Evolutionary conservation across 225 moss, liverwort and hornwort species (phyloP), one percentile per base, ranked within the genome.

Genomic region (Polytrichum commune): DNA sequence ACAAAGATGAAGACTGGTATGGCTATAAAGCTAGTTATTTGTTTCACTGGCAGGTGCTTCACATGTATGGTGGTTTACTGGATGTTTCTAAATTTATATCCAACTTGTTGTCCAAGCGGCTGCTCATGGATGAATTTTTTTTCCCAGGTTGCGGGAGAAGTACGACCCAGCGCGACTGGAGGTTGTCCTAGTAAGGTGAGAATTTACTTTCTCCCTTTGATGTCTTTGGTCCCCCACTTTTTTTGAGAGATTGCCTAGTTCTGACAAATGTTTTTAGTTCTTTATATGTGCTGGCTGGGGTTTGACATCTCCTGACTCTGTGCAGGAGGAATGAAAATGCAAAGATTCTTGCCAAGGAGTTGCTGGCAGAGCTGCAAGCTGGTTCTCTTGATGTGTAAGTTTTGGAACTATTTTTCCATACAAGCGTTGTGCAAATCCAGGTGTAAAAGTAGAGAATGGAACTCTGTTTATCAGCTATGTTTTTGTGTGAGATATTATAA

Each of bases 1-100:
- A 95, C 75, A 95, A 95, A 83, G 95, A 98, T 62, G 98, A 95
- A 67, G 98, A 98, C 66, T 98, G 98, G 98, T 98, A 73, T 73
- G 86, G 58, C 22, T 6, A 26, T 63, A 13, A 38, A 72, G 19
- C 32, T 66, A 65, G 27, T 24, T 30, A 75, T 55, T 16, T 46
- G 46, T 46, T 46, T 16, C 16, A 16, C 46, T 46, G 13, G 46
- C 16, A 0, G 0, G 46, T 46, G 3, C 46, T 46, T 16, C 46
- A 46, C 46, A 16, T 32, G 32, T 32, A 32, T 32, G 32, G 32
- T 19, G 8, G 5, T 60, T 60, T 60, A n/a, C 4, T 20, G 22
- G 22, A 46, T 46, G 46, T 58, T 74, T 62, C 65, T 69, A 74
- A 62, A 69, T 23, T 73, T 58, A 71, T 58, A 18, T 53, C 55